These are phyloP conservation scores for Aphanomyces euteiches DNA, from an alignment of 352 stramenopile species.

Conservation along the genomic window DNA sequence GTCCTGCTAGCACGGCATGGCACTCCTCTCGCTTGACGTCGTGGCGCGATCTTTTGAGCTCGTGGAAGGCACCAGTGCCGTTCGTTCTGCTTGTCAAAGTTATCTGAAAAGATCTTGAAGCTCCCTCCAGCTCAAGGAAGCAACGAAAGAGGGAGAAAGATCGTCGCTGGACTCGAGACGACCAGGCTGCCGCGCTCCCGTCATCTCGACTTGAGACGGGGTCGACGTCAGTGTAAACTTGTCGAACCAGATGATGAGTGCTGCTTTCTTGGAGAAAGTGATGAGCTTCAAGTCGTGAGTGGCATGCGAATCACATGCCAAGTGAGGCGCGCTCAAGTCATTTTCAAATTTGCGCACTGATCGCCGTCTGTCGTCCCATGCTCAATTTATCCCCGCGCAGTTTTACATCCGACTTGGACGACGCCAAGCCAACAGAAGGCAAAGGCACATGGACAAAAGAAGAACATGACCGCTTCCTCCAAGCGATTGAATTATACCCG, in stretches of 20 bases:
- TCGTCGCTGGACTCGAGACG: background rate
- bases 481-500: conserved; percentile 84
- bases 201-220: background rate
- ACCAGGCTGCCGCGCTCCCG: background rate
- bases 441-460: conserved; percentile 31
- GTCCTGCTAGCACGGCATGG: too few relatives aligned
- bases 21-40: too few relatives aligned
- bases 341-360: conserved; percentile 23
- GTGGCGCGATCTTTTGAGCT: too few relatives aligned
- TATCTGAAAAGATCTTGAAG: too few relatives aligned
- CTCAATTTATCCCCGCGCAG: conserved; percentile 16
- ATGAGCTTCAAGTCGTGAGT: too few relatives aligned
- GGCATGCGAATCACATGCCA: background rate
- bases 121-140: too few relatives aligned
- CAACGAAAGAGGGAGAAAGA: too few relatives aligned
- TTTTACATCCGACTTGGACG: conserved; percentile 8
- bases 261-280: too few relatives aligned
- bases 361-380: background rate
- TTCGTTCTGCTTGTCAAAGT: too few relatives aligned
- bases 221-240: background rate
- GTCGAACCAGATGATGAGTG: background rate
- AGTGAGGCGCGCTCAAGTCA: background rate
- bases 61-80: too few relatives aligned
- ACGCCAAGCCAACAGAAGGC: conserved; percentile 2
- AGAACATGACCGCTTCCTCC: conserved; percentile 78